A percentile compares a stretch with the other conserved stretches of the same genome.
These are phyloP conservation scores for Suillus discolor DNA, from an alignment of 768 basidiomycete genomes.

Conservation along the genomic window DNA sequence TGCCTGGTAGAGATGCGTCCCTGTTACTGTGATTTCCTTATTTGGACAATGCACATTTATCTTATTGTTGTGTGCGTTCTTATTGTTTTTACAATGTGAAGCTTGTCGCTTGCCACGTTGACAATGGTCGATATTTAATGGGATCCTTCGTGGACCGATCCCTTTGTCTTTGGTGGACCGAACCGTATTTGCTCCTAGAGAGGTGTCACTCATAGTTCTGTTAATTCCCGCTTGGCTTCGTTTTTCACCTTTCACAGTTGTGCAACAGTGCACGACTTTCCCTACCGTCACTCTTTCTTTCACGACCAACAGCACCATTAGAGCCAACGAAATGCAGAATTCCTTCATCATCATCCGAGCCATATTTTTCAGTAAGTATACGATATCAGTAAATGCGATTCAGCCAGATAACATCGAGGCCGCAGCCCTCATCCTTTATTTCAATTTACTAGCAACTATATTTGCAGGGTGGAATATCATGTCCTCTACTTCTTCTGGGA, in stretches of 20 bases:
- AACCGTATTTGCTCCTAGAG: conserved; percentile 9
- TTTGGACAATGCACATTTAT: conserved; percentile 22
- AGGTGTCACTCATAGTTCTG: conserved; percentile 12
- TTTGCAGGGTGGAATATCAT: conserved; percentile 63
- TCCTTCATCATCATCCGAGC: conserved; percentile 60
- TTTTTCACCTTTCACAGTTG: conserved; percentile 1
- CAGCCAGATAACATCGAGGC: conserved; percentile 6
- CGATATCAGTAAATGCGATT: not conserved
- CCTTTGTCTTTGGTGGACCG: conserved; percentile 27
- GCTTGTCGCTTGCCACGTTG: conserved; percentile 2
- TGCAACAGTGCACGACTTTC: not conserved
- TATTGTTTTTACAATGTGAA: conserved; percentile 24
- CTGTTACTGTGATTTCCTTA: conserved; percentile 23
- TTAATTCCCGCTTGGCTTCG: not conserved
- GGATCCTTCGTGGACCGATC: not conserved
- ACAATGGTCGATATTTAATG: conserved; percentile 21
- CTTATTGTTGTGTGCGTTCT: conserved; percentile 19
- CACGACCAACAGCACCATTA: conserved; percentile 17
- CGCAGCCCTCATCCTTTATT: conserved; percentile 45
- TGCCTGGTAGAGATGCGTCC: not conserved
- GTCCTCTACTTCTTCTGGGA: conserved; percentile 35
- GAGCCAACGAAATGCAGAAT: conserved; percentile 41
- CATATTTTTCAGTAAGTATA: conserved; percentile 54
- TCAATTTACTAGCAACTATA: conserved; percentile 53
- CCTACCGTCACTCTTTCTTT: conserved; percentile 13